Conservation (phyloP, 192 early-diverging fungal species). For the Gonapodya sp. region DNA sequence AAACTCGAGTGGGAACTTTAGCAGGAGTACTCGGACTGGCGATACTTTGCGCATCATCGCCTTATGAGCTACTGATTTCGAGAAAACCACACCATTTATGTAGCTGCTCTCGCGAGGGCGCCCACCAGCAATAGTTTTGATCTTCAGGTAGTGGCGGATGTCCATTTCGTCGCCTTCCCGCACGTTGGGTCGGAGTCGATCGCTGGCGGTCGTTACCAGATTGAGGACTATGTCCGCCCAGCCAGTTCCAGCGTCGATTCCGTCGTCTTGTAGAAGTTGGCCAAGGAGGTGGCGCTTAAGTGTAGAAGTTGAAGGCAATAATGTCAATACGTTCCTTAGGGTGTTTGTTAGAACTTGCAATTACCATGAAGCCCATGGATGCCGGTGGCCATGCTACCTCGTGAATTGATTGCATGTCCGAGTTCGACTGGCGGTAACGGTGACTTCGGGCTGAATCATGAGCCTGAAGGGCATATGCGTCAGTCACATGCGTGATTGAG, state of each 20-base stretch:
- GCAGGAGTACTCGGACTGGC: slow-evolving; percentile 72
- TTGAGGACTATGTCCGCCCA: slow-evolving; percentile 1
- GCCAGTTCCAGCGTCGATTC: slow-evolving; percentile 11
- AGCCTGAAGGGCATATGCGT: background rate
- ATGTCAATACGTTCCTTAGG: slow-evolving; percentile 26
- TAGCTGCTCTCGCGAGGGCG: slow-evolving; percentile 66
- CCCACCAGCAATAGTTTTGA: slow-evolving; percentile 91
- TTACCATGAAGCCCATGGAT: background rate
- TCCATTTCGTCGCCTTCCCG: slow-evolving; percentile 75
- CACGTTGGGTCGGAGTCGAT: slow-evolving; percentile 36
- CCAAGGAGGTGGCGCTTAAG: slow-evolving; percentile 12
- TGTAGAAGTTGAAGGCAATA: slow-evolving; percentile 17
- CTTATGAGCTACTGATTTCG: slow-evolving; percentile 88
- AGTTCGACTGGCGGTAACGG: background rate
- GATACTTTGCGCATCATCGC: slow-evolving; percentile 62
- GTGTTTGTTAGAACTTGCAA: slow-evolving; percentile 4
- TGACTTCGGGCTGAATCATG: background rate
- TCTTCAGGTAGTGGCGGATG: slow-evolving; percentile 81
- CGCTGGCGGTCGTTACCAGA: slow-evolving; percentile 12
- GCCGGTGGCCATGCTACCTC: background rate
- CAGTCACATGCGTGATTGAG: background rate
- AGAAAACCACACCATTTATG: slow-evolving; percentile 83
- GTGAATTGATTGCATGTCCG: background rate
- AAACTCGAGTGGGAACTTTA: slow-evolving; percentile 82
- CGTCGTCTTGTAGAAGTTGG: slow-evolving; percentile 2